Conservation (phyloP, 257 asterid genomes). For the Solanum appendiculatum region DNA sequence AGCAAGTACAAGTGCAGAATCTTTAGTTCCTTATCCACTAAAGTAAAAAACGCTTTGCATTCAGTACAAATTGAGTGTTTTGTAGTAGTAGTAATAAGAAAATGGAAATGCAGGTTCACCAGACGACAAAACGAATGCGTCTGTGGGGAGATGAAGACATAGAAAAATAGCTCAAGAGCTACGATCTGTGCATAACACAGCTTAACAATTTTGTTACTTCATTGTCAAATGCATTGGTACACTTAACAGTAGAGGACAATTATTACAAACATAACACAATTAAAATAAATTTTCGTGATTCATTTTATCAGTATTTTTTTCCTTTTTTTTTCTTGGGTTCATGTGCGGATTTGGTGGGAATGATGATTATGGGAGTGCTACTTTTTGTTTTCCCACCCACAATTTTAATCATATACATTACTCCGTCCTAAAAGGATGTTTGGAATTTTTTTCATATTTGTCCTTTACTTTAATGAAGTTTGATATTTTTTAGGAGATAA, state of each 20-base stretch:
- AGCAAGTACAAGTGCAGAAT: not conserved
- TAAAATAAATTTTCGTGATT: no score
- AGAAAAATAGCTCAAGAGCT: not conserved
- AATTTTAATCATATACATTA: no score
- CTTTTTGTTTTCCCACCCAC: no score
- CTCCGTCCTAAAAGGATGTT: no score
- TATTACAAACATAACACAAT: no score
- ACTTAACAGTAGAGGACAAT: not conserved
- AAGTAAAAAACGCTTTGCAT: not conserved
- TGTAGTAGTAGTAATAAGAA: not conserved
- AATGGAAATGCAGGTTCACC: constrained; percentile 35
- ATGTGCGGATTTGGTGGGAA: no score
- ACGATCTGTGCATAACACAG: not conserved
- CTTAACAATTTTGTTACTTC: not conserved
- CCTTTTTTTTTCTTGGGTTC: no score
- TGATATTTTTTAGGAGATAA: no score
- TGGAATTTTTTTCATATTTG: no score
- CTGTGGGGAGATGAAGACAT: constrained; percentile 53
- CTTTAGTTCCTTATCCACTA: not conserved
- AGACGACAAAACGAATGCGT: constrained; percentile 48
- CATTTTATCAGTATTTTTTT: no score
- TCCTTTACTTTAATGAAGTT: no score
- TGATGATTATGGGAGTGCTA: no score
- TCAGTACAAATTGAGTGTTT: not conserved
- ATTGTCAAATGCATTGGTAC: not conserved